Evolutionary conservation across 805 yeast species (phyloP).

Genomic region (Kazachstania bromeliacearum): DNA sequence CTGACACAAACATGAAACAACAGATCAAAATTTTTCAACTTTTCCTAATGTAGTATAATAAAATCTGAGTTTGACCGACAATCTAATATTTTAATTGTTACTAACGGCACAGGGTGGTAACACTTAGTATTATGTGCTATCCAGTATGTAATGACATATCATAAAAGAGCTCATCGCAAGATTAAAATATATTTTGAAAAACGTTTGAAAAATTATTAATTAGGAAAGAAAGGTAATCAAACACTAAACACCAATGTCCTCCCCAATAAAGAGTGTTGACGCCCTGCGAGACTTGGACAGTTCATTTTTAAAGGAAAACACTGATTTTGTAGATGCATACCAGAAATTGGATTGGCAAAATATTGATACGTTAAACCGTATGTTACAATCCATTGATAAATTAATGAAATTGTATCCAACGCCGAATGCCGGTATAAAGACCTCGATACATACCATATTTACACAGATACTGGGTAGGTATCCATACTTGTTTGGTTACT

Average conservation of each 20-base stretch:
- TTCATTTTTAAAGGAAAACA: constrained; percentile 23
- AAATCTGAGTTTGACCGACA: no score
- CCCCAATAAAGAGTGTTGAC: constrained; percentile 5
- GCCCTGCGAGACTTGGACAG: constrained; percentile 16
- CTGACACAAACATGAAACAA: constrained; percentile 2
- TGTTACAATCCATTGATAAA: constrained; percentile 30
- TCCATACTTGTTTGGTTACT: constrained; percentile 51
- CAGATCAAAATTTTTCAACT: no score
- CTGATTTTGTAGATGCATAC: constrained; percentile 16
- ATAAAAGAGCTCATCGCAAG: no score
- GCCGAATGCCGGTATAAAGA: constrained; percentile 27
- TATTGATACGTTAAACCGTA: constrained; percentile 33
- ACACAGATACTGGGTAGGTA: constrained; percentile 39
- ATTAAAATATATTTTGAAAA: not conserved
- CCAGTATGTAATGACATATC: no score
- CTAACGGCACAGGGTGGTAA: no score
- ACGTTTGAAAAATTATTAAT: not conserved
- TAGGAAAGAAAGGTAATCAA: not conserved
- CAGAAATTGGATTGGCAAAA: constrained; percentile 25
- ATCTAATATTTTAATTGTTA: no score
- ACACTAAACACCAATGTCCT: no score
- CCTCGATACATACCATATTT: constrained; percentile 22
- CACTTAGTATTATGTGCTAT: no score
- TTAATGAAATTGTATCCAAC: constrained; percentile 27
- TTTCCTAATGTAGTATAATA: no score